These are phyloP conservation scores for Draba incana DNA, from an alignment of 345 rosid species.

Conservation along the genomic window DNA sequence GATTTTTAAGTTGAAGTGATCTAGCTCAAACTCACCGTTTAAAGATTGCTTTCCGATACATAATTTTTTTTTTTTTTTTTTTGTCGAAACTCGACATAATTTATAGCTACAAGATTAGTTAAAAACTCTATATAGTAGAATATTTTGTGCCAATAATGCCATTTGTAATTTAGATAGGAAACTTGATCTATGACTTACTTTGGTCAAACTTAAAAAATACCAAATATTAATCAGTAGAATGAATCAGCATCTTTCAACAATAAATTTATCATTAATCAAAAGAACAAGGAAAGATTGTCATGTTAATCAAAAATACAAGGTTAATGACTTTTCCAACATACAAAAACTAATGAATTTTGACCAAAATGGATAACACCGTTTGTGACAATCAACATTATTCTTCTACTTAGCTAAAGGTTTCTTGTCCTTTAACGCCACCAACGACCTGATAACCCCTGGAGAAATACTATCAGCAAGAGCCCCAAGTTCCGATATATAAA, in stretches of 20 bases:
- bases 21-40: conserved; percentile 40
- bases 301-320: background rate
- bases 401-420: conserved; percentile 37
- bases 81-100: too few relatives aligned
- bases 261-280: background rate
- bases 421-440: conserved; percentile 68
- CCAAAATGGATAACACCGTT: background rate
- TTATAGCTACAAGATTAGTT: conserved; percentile 3
- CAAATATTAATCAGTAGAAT: background rate
- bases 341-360: background rate
- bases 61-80: too few relatives aligned
- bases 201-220: background rate
- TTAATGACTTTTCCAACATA: conserved; percentile 16
- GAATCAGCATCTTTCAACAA: background rate
- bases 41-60: conserved; percentile 31
- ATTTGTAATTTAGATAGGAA: background rate
- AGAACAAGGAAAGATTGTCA: background rate
- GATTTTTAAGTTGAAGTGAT: too few relatives aligned
- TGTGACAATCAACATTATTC: background rate
- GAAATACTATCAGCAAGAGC: conserved; percentile 73
- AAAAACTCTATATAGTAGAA: background rate
- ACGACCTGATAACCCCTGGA: conserved; percentile 65
- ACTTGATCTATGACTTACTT: background rate
- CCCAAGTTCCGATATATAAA: conserved; percentile 68
- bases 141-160: background rate